Percentiles rank a stretch among this genome's conserved stretches.
These are phyloP conservation scores for Leptographium galeiforme DNA, from an alignment of 2,329 filamentous ascomycete genomes.

Conservation along the genomic window DNA sequence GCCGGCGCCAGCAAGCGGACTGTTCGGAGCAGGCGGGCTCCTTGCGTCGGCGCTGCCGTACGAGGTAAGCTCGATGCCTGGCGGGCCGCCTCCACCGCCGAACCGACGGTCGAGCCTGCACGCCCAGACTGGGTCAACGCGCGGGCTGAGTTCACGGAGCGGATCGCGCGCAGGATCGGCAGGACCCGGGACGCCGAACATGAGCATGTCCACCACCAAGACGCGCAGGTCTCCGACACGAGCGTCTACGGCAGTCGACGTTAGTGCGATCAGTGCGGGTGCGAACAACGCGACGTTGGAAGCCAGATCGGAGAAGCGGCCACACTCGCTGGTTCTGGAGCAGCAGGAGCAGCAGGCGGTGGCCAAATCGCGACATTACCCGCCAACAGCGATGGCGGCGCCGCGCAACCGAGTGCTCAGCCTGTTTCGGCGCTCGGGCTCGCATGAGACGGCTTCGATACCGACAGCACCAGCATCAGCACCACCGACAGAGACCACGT, in stretches of 20 bases:
- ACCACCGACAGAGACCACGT: constrained; percentile 13
- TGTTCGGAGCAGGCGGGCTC: constrained; percentile 20
- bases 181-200: neutral
- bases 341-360: constrained; percentile 6
- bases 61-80: constrained; percentile 7
- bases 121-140: constrained; percentile 24
- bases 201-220: constrained; percentile 5
- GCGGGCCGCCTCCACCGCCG: constrained; percentile 31
- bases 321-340: neutral
- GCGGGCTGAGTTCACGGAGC: constrained; percentile 6
- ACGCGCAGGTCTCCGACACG: constrained; percentile 15
- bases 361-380: constrained; percentile 26
- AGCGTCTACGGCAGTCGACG: neutral
- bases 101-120: constrained; percentile 40
- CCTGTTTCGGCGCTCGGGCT: constrained; percentile 38
- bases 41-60: constrained; percentile 16
- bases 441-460: constrained; percentile 15
- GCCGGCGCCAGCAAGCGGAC: constrained; percentile 23
- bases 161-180: constrained; percentile 6
- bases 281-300: constrained; percentile 6
- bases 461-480: constrained; percentile 12
- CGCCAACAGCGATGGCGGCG: constrained; percentile 29
- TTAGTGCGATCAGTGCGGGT: constrained; percentile 1
- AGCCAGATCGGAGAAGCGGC: constrained; percentile 2
- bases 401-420: constrained; percentile 32